Evolutionary conservation across 768 basidiomycete genomes (phyloP).

Genomic region (Plicaturopsis crispa): DNA sequence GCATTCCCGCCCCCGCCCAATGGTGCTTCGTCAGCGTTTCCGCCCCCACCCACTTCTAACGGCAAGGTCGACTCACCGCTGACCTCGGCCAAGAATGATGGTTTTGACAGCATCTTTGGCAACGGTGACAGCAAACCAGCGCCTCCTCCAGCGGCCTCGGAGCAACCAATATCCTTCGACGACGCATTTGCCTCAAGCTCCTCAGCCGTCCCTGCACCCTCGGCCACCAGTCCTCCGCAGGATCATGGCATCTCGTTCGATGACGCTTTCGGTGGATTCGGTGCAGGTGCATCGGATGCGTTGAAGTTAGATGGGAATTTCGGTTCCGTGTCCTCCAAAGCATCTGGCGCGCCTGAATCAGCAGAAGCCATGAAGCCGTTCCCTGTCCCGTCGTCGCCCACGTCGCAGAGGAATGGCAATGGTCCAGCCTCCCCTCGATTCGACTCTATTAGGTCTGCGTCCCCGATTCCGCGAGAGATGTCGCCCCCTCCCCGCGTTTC

Average conservation of each 20-base stretch:
- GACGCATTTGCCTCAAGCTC: constrained; percentile 26
- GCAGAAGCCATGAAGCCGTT: constrained; percentile 25
- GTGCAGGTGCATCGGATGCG: constrained; percentile 27
- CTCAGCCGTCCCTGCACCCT: not conserved
- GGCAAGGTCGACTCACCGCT: constrained; percentile 6
- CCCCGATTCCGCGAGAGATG: constrained; percentile 32
- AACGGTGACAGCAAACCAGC: constrained; percentile 8
- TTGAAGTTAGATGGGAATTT: constrained; percentile 33
- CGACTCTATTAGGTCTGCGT: constrained; percentile 23
- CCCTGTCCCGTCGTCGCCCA: constrained; percentile 29
- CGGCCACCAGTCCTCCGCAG: too few relatives aligned
- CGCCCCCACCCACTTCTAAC: constrained; percentile 2
- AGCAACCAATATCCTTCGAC: constrained; percentile 32
- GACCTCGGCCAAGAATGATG: constrained; percentile 9
- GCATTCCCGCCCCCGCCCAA: constrained; percentile 15
- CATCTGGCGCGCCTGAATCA: constrained; percentile 17
- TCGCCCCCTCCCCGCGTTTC: constrained; percentile 44
- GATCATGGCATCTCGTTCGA: constrained; percentile 40
- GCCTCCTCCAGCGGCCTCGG: constrained; percentile 18
- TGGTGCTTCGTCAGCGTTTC: constrained; percentile 12
- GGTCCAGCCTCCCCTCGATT: constrained; percentile 21
- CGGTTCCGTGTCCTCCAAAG: constrained; percentile 24
- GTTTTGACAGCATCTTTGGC: constrained; percentile 28
- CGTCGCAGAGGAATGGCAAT: too few relatives aligned
- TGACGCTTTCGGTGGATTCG: constrained; percentile 49